Evolutionary conservation across 495 filamentous ascomycete genomes (phyloP), one percentile per base, ranked within the genome.

Genomic region (Tuber brumale): DNA sequence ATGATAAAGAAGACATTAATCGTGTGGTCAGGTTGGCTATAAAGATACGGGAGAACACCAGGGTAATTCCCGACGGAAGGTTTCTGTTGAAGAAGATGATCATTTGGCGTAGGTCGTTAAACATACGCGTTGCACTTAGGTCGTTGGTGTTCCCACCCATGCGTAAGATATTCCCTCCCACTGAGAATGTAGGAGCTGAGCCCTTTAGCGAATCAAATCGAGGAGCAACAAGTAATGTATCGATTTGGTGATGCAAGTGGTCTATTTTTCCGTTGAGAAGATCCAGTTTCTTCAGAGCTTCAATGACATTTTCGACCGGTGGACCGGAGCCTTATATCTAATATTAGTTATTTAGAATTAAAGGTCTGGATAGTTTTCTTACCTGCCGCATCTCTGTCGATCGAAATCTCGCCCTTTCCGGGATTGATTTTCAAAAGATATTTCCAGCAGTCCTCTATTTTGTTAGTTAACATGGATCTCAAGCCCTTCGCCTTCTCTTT

Each of bases 1-100:
- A 88, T 35, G 92, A 89, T 27, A 99, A 87, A 90, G 93, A 96
- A 14, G 87, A 86, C 70, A 92, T 91, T 6, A 96, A 86, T 18
- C 88, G 89, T 0, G 88, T 86, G 9, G 90, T 87, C 23, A 97
- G 83, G 75, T 84, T 85, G 1, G 91, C 90, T 78, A 96, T 88
- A 73, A 97, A 87, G 8, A 86, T 86, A 16, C 88, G 85, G 0
- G 92, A 91, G 16, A 97, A 84, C 0, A 88, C 86, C 35, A 86
- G 83, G 27, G 88, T 83, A 6, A 97, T 86, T 18, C 89, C 86
- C 27, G 84, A 72, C 6, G 95, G 94, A 21, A 97, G 85, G 66
- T 86, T 85, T 35, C 88, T 85, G 69, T 87, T 86, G 4, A 97
- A 83, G 81, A 92, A 95, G 3, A 85, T 85, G 39, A 95, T 86